Evolutionary conservation across 345 rosid species (phyloP).

Genomic region (Mercurialis annua): DNA sequence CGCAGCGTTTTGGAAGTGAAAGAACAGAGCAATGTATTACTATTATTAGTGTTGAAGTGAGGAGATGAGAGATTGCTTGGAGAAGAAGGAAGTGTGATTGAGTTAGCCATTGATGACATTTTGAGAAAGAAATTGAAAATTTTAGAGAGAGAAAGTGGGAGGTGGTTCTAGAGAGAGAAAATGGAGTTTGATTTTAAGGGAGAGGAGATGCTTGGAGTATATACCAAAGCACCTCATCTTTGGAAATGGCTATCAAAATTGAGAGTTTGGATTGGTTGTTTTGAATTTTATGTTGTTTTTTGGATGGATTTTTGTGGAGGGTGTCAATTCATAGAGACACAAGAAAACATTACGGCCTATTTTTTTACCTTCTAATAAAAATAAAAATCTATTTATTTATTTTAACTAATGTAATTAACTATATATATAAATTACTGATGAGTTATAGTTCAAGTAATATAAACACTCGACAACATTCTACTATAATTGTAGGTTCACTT

Average conservation of each 20-base stretch:
- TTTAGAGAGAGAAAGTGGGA: conserved; percentile 8
- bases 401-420: too few relatives aligned
- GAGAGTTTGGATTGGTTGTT: background rate
- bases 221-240: conserved; percentile 32
- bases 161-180: conserved; percentile 2
- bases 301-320: background rate
- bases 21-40: conserved; percentile 24
- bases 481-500: too few relatives aligned
- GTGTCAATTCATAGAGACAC: background rate
- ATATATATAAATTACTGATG: too few relatives aligned
- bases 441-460: too few relatives aligned
- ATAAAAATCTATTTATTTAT: too few relatives aligned
- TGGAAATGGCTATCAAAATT: background rate
- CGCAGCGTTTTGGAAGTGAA: conserved; percentile 25
- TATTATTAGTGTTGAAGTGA: conserved; percentile 18
- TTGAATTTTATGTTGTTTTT: background rate
- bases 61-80: conserved; percentile 8
- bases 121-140: background rate
- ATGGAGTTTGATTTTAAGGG: background rate
- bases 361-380: too few relatives aligned
- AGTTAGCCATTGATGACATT: conserved; percentile 41
- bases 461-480: too few relatives aligned
- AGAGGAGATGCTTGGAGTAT: conserved; percentile 60
- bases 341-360: too few relatives aligned
- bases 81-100: conserved; percentile 27